Conservation (phyloP, 805 yeast genomes). For the Cyberlindnera xishuangbannaensis region DNA sequence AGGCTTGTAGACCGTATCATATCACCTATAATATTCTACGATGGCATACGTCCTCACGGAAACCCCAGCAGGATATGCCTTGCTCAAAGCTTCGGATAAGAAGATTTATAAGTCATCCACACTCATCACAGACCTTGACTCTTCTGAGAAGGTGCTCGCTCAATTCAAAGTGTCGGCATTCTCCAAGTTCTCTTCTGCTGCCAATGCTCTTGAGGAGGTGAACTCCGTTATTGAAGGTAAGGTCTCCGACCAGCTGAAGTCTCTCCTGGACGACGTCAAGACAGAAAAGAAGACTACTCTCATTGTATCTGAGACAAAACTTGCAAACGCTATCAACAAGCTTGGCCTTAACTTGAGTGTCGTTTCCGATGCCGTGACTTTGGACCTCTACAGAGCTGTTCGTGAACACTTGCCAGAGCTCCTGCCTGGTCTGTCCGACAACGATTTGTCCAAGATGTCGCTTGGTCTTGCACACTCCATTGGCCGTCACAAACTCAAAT, state of each 20-base stretch:
- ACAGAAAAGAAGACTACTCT: slow-evolving; percentile 79
- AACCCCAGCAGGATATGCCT: slow-evolving; percentile 98
- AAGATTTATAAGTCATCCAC: slow-evolving; percentile 83
- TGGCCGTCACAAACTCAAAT: slow-evolving; percentile 97
- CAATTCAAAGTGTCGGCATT: slow-evolving; percentile 94
- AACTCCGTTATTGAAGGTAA: slow-evolving; percentile 89
- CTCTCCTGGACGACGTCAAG: slow-evolving; percentile 68
- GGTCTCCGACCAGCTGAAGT: slow-evolving; percentile 79
- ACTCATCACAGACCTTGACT: slow-evolving; percentile 68
- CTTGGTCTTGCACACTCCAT: slow-evolving; percentile 97
- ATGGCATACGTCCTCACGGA: slow-evolving; percentile 93
- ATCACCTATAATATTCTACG: too few relatives aligned
- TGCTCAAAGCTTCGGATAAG: slow-evolving; percentile 95
- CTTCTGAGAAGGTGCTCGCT: slow-evolving; percentile 78
- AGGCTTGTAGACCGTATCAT: too few relatives aligned
- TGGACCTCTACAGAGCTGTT: slow-evolving; percentile 92
- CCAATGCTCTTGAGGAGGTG: slow-evolving; percentile 94
- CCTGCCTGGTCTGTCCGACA: slow-evolving; percentile 86
- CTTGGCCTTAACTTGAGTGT: slow-evolving; percentile 82
- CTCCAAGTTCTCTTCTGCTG: slow-evolving; percentile 91
- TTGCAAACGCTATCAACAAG: slow-evolving; percentile 95
- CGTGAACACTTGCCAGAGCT: slow-evolving; percentile 91
- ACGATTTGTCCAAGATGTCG: slow-evolving; percentile 88
- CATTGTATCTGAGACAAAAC: slow-evolving; percentile 90
- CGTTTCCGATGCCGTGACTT: slow-evolving; percentile 90